These are phyloP conservation scores for Monosporascus sp. DNA, from an alignment of 2,329 filamentous ascomycete species.

Conservation along the genomic window DNA sequence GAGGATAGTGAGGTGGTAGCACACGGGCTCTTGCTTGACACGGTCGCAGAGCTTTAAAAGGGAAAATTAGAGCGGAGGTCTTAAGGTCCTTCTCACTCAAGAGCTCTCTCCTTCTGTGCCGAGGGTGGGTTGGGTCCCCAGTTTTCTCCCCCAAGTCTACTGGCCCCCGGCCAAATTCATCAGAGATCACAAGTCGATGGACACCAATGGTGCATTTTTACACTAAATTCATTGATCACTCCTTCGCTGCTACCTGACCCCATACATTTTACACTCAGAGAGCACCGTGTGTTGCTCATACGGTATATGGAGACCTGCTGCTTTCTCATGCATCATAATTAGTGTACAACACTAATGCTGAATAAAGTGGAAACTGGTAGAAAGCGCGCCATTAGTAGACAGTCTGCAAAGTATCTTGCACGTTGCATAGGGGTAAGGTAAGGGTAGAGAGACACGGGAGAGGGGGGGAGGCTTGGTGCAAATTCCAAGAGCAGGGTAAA, in stretches of 20 bases:
- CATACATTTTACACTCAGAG: too few relatives aligned
- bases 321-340: neutral
- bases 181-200: neutral
- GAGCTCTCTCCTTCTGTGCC: neutral
- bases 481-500: neutral
- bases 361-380: slow-evolving; percentile 15
- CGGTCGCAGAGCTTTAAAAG: slow-evolving; percentile 34
- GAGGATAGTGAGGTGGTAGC: slow-evolving; percentile 46
- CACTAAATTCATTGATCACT: neutral
- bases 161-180: neutral
- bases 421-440: neutral
- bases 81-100: neutral
- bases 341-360: neutral
- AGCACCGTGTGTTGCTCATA: too few relatives aligned
- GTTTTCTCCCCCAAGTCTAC: neutral
- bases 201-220: too few relatives aligned
- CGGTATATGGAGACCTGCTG: neutral
- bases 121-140: neutral
- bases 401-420: neutral
- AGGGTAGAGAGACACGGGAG: neutral
- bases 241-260: neutral
- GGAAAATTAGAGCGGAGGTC: slow-evolving; percentile 22
- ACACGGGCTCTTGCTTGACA: slow-evolving; percentile 37
- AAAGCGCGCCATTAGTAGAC: too few relatives aligned
- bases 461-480: neutral